Base-by-base conservation (phyloP, 2,329 filamentous ascomycete species). In the Nemania sp. region DNA sequence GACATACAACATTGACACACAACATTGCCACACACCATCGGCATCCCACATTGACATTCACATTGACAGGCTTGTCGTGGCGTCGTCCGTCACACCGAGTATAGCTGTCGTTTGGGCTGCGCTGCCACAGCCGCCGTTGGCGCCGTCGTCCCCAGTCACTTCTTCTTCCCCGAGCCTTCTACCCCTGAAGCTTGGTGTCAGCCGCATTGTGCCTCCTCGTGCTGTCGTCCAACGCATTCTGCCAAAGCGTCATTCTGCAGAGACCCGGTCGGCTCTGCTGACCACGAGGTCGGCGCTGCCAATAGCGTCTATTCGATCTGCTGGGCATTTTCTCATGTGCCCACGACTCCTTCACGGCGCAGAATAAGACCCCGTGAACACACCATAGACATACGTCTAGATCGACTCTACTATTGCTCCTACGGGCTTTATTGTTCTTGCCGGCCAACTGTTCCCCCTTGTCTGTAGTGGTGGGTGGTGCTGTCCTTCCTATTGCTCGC, bases 401-500 rank as follows among this genome's bases (percentile, higher is more conserved):
- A 12, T 34, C 42, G 36, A 34, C 37, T 17, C 46, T 19, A 42
- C 37, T 39, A 28, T 26, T 30, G 11, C 34, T 24, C 15, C 12
- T 37, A 26, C 34, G 20, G 20, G 19, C 30, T 7, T 8, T 33
- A 17, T 50, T 30, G n/a, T 37, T n/a, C 24, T 36, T 28, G 6
- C 37, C 34, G 46, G 33, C 31, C 56, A 45, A 42, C 23, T 34
- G 40, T 44, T 24, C 8, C 12, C 17, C 33, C 31, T 37, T 31
- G 22, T 33, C 34, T 20, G 30, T 47, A 49, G 49, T 40, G 31
- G 46, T 51, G 41, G n/a, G n/a, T n/a, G n/a, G n/a, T n/a, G n/a
- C n/a, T 37, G 47, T 48, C 28, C 46, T 61, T 57, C 48, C 59
- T 61, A 54, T 64, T 56, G 49, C 52, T 62, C 57, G 57, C 56